Conservation (phyloP, 2,329 filamentous ascomycete species). For the Scedosporium aurantiacum region DNA sequence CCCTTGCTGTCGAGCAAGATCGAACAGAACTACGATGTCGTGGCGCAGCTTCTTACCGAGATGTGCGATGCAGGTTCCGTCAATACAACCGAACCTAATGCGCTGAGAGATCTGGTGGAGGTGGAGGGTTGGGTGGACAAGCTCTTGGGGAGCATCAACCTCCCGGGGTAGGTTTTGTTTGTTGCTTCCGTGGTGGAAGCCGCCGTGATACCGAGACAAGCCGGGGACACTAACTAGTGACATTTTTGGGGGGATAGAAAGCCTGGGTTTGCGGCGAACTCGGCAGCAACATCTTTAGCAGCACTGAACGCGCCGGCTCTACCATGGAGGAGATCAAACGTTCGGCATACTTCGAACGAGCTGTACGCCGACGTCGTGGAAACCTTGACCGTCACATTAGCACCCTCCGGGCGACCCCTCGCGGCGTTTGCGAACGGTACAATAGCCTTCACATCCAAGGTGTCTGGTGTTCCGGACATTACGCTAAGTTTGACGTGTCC, state of each 20-base stretch:
- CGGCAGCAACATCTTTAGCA: constrained; percentile 27
- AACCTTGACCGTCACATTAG: constrained; percentile 74
- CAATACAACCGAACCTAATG: constrained; percentile 85
- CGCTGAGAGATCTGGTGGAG: constrained; percentile 80
- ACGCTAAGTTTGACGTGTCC: constrained; percentile 68
- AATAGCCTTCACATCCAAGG: constrained; percentile 88
- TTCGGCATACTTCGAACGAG: constrained; percentile 93
- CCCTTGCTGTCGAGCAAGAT: constrained; percentile 79
- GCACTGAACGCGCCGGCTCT: constrained; percentile 44
- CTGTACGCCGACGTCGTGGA: constrained; percentile 94
- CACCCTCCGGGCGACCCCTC: constrained; percentile 79
- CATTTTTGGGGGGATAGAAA: constrained; percentile 21
- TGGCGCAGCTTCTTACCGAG: constrained; percentile 83
- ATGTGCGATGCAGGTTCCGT: constrained; percentile 94
- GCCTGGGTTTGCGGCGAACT: constrained; percentile 24
- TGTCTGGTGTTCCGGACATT: constrained; percentile 91
- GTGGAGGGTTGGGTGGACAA: constrained; percentile 86
- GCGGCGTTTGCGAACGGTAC: constrained; percentile 83
- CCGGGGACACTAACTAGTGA: neutral
- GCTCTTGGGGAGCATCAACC: constrained; percentile 72
- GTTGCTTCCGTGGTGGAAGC: neutral
- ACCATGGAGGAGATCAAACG: constrained; percentile 84
- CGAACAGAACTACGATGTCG: constrained; percentile 82
- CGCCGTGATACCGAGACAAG: neutral
- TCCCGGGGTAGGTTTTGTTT: constrained; percentile 51